phyloP scores from a whole-genome alignment of 1,139 yeast genomes.

The Groenewaldozyma auringiensis region DNA sequence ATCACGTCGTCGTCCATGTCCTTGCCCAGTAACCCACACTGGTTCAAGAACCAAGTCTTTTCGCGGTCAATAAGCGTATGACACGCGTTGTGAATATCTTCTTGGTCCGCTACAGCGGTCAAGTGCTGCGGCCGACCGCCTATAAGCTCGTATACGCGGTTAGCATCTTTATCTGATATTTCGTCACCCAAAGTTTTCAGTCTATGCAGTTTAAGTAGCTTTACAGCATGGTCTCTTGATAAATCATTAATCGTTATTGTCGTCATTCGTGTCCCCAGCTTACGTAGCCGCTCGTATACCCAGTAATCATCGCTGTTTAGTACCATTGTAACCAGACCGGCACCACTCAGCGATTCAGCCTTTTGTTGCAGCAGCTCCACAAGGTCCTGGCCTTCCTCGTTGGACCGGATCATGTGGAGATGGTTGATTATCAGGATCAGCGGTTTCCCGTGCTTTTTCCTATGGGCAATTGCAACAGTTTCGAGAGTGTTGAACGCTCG shows the following conservation, averaged over 20 bases:
- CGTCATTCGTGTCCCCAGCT: constrained; percentile 66
- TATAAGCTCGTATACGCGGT: constrained; percentile 56
- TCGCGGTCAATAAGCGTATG: constrained; percentile 69
- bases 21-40: constrained; percentile 69
- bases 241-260: constrained; percentile 66
- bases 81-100: constrained; percentile 55
- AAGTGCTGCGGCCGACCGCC: constrained; percentile 86
- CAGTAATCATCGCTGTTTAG: constrained; percentile 84
- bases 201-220: constrained; percentile 51
- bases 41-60: constrained; percentile 78
- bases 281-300: constrained; percentile 72
- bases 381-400: constrained; percentile 57
- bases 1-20: constrained; percentile 86
- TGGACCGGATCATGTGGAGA: constrained; percentile 66
- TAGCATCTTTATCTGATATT: constrained; percentile 37
- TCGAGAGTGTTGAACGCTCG: constrained; percentile 73
- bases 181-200: constrained; percentile 39
- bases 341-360: constrained; percentile 70
- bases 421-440: constrained; percentile 64
- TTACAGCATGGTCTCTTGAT: constrained; percentile 46
- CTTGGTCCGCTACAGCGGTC: constrained; percentile 62
- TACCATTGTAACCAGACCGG: constrained; percentile 66
- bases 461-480: constrained; percentile 52
- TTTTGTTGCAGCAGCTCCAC: constrained; percentile 78
- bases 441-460: constrained; percentile 42